These are phyloP conservation scores for Pseudogymnoascus sp. DNA, from an alignment of 2,329 filamentous ascomycete species.

Conservation along the genomic window DNA sequence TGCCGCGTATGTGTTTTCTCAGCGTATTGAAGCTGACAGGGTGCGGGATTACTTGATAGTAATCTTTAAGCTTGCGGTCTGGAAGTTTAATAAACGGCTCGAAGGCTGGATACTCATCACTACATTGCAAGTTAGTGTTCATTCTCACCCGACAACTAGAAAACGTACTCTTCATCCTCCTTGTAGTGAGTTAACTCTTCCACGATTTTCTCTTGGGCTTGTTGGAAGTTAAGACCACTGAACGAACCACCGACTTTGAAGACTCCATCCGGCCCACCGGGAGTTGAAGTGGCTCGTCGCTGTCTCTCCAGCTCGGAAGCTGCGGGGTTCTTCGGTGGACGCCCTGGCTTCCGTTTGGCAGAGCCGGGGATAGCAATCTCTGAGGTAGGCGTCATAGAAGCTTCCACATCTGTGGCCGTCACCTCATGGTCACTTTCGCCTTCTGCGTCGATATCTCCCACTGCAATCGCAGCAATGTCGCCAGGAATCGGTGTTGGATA, in stretches of 20 bases:
- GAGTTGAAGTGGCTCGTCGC: conserved; percentile 30
- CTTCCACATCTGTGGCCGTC: conserved; percentile 19
- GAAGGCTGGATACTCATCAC: conserved; percentile 60
- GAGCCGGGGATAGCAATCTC: conserved; percentile 5
- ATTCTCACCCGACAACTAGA: background rate
- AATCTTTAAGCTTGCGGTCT: conserved; percentile 67
- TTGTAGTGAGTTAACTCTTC: conserved; percentile 61
- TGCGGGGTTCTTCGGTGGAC: conserved; percentile 21
- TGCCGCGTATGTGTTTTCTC: conserved; percentile 67
- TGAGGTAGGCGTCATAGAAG: background rate
- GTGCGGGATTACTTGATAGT: conserved; percentile 75
- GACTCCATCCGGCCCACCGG: conserved; percentile 33
- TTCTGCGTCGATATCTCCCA: conserved; percentile 27
- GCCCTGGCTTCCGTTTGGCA: conserved; percentile 18
- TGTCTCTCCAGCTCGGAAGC: conserved; percentile 25
- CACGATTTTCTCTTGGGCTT: conserved; percentile 79
- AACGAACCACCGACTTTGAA: conserved; percentile 51
- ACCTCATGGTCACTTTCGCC: conserved; percentile 26
- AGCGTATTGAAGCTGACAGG: conserved; percentile 72
- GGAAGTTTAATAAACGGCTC: conserved; percentile 73
- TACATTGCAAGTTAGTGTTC: conserved; percentile 25
- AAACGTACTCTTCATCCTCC: conserved; percentile 54
- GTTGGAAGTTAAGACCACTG: conserved; percentile 67
- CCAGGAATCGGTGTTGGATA: conserved; percentile 64
- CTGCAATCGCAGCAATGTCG: conserved; percentile 30